Evolutionary conservation across 2,329 filamentous ascomycete species (phyloP).

Genomic region (Calonectria multiphialidica): DNA sequence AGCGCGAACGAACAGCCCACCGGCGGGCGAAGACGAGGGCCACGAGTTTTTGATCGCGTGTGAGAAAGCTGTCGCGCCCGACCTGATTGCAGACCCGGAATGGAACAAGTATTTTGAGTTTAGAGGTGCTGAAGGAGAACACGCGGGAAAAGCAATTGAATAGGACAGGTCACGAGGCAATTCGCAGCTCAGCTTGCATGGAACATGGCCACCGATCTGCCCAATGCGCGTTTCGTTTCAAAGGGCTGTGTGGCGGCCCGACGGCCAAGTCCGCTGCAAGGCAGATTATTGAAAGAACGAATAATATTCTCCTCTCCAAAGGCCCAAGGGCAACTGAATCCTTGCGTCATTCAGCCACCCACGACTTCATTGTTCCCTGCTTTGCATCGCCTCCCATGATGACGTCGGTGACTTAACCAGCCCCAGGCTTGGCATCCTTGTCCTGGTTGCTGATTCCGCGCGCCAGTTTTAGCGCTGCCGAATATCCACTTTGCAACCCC

Average conservation of each 20-base stretch:
- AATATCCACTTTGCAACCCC: background rate
- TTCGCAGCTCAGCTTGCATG: too few relatives aligned
- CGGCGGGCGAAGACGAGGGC: slow-evolving; percentile 48
- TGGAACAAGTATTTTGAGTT: slow-evolving; percentile 53
- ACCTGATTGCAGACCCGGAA: slow-evolving; percentile 48
- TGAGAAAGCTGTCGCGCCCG: slow-evolving; percentile 46
- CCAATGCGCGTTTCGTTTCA: too few relatives aligned
- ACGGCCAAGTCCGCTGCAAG: too few relatives aligned
- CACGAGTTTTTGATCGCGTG: slow-evolving; percentile 47
- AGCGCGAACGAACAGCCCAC: slow-evolving; percentile 26
- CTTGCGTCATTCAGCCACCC: too few relatives aligned
- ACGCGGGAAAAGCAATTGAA: background rate
- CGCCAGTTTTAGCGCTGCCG: background rate
- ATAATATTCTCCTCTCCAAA: too few relatives aligned
- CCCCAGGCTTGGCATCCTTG: background rate
- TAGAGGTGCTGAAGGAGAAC: slow-evolving; percentile 45
- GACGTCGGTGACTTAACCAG: background rate
- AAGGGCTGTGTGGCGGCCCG: too few relatives aligned
- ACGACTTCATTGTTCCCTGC: background rate
- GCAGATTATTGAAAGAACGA: too few relatives aligned
- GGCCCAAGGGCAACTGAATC: too few relatives aligned
- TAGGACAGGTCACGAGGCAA: too few relatives aligned
- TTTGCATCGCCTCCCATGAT: background rate
- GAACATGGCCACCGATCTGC: too few relatives aligned
- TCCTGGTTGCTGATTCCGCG: background rate